These are phyloP conservation scores for Eutypa lata DNA, from an alignment of 2,329 filamentous ascomycete genomes.

Conservation along the genomic window DNA sequence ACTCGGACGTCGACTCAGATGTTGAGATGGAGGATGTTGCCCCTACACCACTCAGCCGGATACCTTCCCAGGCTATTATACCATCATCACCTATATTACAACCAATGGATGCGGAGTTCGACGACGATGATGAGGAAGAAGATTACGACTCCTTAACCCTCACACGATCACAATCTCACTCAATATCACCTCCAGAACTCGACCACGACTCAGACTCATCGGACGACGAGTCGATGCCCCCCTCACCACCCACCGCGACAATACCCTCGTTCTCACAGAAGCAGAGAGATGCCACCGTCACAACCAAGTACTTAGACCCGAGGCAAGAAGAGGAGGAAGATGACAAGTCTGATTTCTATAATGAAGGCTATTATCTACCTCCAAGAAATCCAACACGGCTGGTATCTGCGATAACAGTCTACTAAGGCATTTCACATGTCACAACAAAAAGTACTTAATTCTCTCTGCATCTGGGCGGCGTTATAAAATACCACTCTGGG, in stretches of 20 bases:
- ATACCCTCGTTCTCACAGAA: conserved; percentile 61
- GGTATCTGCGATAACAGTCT: conserved; percentile 55
- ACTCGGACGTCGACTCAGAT: conserved; percentile 54
- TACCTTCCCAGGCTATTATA: conserved; percentile 34
- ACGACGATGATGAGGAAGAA: conserved; percentile 43
- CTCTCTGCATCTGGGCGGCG: conserved; percentile 34
- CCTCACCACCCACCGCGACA: conserved; percentile 59
- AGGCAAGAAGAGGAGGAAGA: conserved; percentile 36
- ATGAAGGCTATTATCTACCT: conserved; percentile 53
- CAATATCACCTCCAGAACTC: conserved; percentile 66
- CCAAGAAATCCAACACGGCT: conserved; percentile 48
- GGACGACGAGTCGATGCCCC: conserved; percentile 72
- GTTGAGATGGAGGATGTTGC: conserved; percentile 51
- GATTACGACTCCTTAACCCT: conserved; percentile 64
- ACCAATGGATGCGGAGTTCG: conserved; percentile 34
- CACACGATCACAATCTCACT: conserved; percentile 66
- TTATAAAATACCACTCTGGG: conserved; percentile 31
- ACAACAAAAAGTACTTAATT: conserved; percentile 25
- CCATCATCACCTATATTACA: conserved; percentile 31
- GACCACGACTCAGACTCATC: conserved; percentile 66
- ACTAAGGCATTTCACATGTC: conserved; percentile 36
- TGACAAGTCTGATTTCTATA: conserved; percentile 41
- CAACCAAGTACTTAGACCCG: conserved; percentile 29
- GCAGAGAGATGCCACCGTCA: conserved; percentile 40
- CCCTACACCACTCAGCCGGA: conserved; percentile 38